Base-by-base conservation (phyloP, 768 basidiomycete genomes). In the Krasilnikovozyma curviuscula region DNA sequence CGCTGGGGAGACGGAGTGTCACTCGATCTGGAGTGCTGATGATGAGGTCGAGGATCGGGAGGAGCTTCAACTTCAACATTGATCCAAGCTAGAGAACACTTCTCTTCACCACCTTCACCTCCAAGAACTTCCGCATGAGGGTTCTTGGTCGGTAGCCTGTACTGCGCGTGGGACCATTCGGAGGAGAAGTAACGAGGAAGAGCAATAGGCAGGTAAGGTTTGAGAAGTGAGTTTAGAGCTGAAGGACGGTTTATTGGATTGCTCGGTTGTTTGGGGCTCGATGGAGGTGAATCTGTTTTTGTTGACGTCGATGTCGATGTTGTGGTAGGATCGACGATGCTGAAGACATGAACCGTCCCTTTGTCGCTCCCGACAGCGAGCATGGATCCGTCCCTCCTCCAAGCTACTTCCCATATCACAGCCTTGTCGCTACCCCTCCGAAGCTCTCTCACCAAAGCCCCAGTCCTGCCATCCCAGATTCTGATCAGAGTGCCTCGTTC, bases 91-190 rank as follows among this genome's bases (percentile, higher is more conserved):
- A 85, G 81, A 2, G 77, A 74, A 54, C 83, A 85, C 44, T 76
- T 77, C 65, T 86, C 84, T 63, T 85, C 84, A 54, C 48, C 24
- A 54, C 59, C 38, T 45, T 50, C 31, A 55, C 58, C 45, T 31
- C 32, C 44, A 23, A 46, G 50, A 6, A 40, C 23, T 18, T 52
- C 59, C 0, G 59, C 79, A 54, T 88, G 83, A 7, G 84, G 70
- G 1, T 79, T 78, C 56, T 84, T 82, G 2, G 79, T 68, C 3
- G 86, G 86, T 59, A 93, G 81, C 35, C 83, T 75, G 62, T 83
- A 93, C 55, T 83, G 81, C 13, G 86, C 83, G 59, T 91, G 88
- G 0, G 86, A 89, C 88, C 86, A 91, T 63, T 88, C 80, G n/a
- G 84, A 88, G 58, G 78, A 77, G 60, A 93, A 88, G 62, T 91